These are phyloP conservation scores for Plantago elongata DNA, from an alignment of 257 asterid species.

Conservation along the genomic window DNA sequence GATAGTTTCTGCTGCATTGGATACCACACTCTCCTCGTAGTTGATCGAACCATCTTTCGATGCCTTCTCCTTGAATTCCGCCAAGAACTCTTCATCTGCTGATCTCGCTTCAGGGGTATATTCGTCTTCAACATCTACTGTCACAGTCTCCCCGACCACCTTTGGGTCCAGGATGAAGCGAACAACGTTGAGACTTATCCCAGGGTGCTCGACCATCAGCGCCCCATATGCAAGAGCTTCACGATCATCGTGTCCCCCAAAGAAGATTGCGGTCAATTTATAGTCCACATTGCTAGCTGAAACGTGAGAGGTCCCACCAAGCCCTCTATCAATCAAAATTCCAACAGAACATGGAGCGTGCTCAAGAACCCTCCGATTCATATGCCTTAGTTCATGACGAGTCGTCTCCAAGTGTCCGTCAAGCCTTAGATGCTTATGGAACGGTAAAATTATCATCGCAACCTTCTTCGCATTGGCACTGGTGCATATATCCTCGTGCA, in stretches of 20 bases:
- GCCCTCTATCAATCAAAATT: constrained; percentile 54
- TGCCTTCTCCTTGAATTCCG: constrained; percentile 22
- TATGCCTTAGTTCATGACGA: constrained; percentile 34
- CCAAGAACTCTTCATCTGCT: constrained; percentile 26
- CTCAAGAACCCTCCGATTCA: constrained; percentile 40
- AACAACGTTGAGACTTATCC: constrained; percentile 34
- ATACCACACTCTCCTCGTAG: constrained; percentile 30
- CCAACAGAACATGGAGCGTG: constrained; percentile 48
- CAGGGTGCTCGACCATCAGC: constrained; percentile 60
- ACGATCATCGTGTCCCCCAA: constrained; percentile 50
- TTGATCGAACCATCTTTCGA: constrained; percentile 26
- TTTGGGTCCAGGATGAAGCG: constrained; percentile 26
- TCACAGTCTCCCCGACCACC: constrained; percentile 19
- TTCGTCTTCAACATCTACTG: constrained; percentile 18
- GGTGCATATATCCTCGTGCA: constrained; percentile 47
- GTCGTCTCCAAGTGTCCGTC: constrained; percentile 51
- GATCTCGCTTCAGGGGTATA: constrained; percentile 9
- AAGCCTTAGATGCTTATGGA: constrained; percentile 44
- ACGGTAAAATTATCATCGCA: constrained; percentile 44
- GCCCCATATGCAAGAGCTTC: constrained; percentile 52
- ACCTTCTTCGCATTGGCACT: constrained; percentile 39
- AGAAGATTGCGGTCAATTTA: constrained; percentile 37
- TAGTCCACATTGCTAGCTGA: constrained; percentile 44
- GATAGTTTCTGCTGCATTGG: constrained; percentile 20
- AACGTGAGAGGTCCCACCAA: constrained; percentile 48